These are phyloP conservation scores for Phytopythium chamaehyphon DNA, from an alignment of 352 stramenopile genomes.

Conservation along the genomic window DNA sequence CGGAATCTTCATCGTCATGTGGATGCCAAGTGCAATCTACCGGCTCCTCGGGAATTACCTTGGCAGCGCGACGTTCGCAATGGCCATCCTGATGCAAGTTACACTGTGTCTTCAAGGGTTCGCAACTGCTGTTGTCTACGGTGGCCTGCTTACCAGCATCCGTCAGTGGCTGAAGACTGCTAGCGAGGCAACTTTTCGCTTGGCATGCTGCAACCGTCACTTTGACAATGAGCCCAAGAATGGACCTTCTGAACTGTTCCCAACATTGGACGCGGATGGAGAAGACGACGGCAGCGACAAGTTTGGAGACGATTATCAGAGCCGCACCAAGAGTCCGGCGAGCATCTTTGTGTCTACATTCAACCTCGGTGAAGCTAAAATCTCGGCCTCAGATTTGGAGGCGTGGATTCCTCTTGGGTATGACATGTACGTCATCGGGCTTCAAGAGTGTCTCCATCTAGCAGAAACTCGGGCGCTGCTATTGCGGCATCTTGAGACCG, in stretches of 20 bases:
- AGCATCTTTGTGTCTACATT: conserved; percentile 82
- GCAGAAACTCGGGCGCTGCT: conserved; percentile 56
- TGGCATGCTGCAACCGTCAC: conserved; percentile 18
- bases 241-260: conserved; percentile 27
- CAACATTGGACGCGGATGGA: conserved; percentile 14
- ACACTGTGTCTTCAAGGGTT: conserved; percentile 63
- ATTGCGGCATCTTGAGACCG: conserved; percentile 56
- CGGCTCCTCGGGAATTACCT: conserved; percentile 45
- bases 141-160: conserved; percentile 38
- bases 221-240: conserved; percentile 25
- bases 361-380: conserved; percentile 75
- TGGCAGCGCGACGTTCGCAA: conserved; percentile 33
- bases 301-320: conserved; percentile 10
- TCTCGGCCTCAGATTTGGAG: conserved; percentile 44
- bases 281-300: conserved; percentile 1
- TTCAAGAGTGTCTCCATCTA: conserved; percentile 87
- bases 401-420: conserved; percentile 82
- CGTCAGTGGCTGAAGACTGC: conserved; percentile 5
- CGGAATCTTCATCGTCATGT: conserved; percentile 62
- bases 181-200: background rate
- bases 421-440: conserved; percentile 85
- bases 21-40: conserved; percentile 58
- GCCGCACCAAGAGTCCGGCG: conserved; percentile 32
- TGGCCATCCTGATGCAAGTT: conserved; percentile 64
- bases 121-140: conserved; percentile 62